phyloP scores from a whole-genome alignment of 1,139 yeast genomes.

The Hyphopichia burtonii region DNA sequence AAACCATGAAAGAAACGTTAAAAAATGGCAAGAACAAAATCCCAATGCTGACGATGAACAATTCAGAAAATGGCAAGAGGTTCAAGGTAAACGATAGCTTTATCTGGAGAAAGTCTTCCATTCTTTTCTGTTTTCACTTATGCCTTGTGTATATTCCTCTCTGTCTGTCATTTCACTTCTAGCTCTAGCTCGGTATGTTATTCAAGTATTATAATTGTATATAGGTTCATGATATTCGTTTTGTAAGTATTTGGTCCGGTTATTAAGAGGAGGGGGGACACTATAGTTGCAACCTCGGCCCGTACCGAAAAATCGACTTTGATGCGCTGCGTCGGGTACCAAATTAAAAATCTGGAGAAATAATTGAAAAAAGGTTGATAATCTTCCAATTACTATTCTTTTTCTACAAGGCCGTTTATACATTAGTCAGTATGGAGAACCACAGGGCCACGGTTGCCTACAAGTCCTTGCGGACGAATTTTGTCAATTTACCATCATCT shows the following conservation, averaged over 20 bases:
- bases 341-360: slow-evolving; percentile 3
- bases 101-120: not conserved
- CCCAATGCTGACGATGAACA: slow-evolving; percentile 17
- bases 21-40: slow-evolving; percentile 24
- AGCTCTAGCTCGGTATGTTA: too few species aligned
- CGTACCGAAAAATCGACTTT: not conserved
- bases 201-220: not conserved
- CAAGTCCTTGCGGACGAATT: slow-evolving; percentile 47
- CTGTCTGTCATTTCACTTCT: not conserved
- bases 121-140: too few species aligned
- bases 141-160: too few species aligned
- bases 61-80: slow-evolving; percentile 26
- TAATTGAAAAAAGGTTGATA: slow-evolving; percentile 3
- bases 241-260: too few species aligned
- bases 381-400: not conserved
- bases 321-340: too few species aligned
- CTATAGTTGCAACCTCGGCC: slow-evolving; percentile 8
- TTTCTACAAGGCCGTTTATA: not conserved
- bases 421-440: slow-evolving; percentile 34
- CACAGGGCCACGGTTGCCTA: slow-evolving; percentile 29
- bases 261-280: not conserved
- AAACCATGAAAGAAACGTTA: slow-evolving; percentile 37
- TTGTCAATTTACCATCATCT: slow-evolving; percentile 58
- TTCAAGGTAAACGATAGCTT: slow-evolving; percentile 10
- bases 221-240: not conserved